phyloP scores from a whole-genome alignment of 805 yeast genomes.

The Yarrowia alimentaria region DNA sequence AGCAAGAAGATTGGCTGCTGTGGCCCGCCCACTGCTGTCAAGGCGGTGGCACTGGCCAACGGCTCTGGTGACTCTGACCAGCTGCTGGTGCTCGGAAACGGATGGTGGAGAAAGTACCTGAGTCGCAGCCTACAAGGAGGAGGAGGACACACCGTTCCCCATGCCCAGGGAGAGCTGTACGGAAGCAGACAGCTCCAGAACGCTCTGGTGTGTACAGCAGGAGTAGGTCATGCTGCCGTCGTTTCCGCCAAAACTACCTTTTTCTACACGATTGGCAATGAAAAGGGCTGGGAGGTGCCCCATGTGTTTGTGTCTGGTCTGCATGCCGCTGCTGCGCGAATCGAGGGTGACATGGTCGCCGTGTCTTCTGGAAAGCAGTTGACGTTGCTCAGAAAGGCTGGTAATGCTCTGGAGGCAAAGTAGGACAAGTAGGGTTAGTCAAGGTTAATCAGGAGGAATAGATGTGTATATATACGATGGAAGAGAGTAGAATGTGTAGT shows the following conservation, averaged over 20 bases:
- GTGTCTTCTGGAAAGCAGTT: background rate
- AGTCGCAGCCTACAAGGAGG: slow-evolving; percentile 38
- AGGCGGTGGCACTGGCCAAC: slow-evolving; percentile 31
- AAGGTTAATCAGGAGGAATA: too few species aligned
- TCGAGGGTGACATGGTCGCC: slow-evolving; percentile 2
- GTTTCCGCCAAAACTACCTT: slow-evolving; percentile 2
- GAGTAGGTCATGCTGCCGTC: background rate
- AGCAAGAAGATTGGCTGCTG: slow-evolving; percentile 22
- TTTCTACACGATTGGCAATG: background rate
- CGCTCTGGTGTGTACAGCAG: background rate
- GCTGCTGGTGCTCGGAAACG: slow-evolving; percentile 40
- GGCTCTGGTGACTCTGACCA: slow-evolving; percentile 35
- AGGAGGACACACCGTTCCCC: slow-evolving; percentile 39
- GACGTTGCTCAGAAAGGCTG: background rate
- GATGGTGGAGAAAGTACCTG: slow-evolving; percentile 41
- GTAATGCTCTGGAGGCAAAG: background rate
- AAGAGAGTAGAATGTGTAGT: too few species aligned
- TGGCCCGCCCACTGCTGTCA: slow-evolving; percentile 2
- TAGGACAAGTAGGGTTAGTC: too few species aligned
- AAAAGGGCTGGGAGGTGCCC: background rate
- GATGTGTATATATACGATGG: too few species aligned
- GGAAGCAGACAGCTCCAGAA: background rate
- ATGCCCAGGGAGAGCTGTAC: slow-evolving; percentile 29
- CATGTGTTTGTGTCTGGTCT: slow-evolving; percentile 10
- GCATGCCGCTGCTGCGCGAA: slow-evolving; percentile 5